Base-by-base conservation (phyloP, 345 rosid genomes). In the Pistacia integerrima region DNA sequence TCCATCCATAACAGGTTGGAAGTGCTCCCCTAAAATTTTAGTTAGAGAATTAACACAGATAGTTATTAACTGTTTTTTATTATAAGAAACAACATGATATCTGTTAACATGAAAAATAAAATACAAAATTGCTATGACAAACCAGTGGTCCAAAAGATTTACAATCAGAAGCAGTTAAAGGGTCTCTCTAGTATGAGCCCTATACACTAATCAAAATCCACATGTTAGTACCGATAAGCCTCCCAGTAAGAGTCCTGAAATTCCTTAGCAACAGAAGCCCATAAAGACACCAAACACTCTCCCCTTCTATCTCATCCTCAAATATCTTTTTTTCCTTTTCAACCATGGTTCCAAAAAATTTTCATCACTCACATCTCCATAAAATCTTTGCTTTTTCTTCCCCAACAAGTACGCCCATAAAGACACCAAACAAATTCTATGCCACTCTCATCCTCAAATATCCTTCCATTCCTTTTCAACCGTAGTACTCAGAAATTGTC, bases 1-100 rank as follows among this genome's bases (percentile, higher is more conserved):
- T 79, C 89, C 97, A 74, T 85, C 81, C 84, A 93, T 82, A 54
- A 89, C 81, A 71, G 90, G 87, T 73, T 88, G 91, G 70, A 96
- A 91, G 82, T 90, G 96, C 85, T 92, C 88, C 73, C 99, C 99
- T 93, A 80, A 38, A 70, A 74, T 64, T 67, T 41, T 64, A 28
- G 51, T 69, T 71, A 74, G 54, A 60, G 20, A 69, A 82, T 73
- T 77, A 82, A 78, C 41, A 72, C 58, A 71, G 36, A 60, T 58
- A n/a, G 61, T 70, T 58, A 1, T 38, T 17, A 20, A 57, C 16
- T 35, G 69, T 54, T 54, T 14, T 54, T 54, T 4, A 4, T 54
- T 4, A 4, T 3, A 3, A 54, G 6, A 14, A 13, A 54, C 18
- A 51, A 16, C 18, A 54, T 54, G 3, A 13, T 54, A 13, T 54